phyloP scores from a whole-genome alignment of 2,329 filamentous ascomycete genomes.

The Aspergillus viridinutans region DNA sequence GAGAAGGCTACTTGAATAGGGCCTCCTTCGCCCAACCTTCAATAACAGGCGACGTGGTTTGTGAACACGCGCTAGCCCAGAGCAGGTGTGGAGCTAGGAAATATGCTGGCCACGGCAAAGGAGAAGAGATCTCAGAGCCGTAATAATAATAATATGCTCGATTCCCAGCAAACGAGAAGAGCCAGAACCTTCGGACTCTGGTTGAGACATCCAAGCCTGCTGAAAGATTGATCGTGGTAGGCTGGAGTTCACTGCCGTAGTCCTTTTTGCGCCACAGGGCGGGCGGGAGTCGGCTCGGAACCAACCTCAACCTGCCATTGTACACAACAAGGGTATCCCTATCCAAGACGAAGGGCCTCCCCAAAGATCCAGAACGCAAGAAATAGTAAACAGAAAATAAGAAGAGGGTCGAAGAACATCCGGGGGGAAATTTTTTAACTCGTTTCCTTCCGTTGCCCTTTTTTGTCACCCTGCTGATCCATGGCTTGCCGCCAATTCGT shows the following conservation, averaged over 20 bases:
- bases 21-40: constrained; percentile 9
- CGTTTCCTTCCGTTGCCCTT: not conserved
- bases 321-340: not conserved
- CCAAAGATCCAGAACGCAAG: not conserved
- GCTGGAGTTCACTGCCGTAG: constrained; percentile 15
- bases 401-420: not conserved
- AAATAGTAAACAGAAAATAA: not conserved
- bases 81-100: constrained; percentile 1
- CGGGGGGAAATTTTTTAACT: not conserved
- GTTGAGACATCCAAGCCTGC: constrained; percentile 3
- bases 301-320: not conserved
- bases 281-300: constrained; percentile 2
- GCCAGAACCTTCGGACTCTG: not conserved
- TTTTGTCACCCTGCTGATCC: not conserved
- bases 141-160: not conserved
- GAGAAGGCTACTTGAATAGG: constrained; percentile 5
- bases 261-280: not conserved
- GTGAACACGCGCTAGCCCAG: constrained; percentile 6
- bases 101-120: not conserved
- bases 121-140: not conserved
- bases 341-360: not conserved
- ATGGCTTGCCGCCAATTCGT: not conserved
- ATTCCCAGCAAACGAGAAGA: not conserved
- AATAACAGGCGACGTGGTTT: constrained; percentile 4
- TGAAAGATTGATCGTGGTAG: constrained; percentile 10